Percentiles rank a stretch among this genome's conserved stretches.
Conservation (phyloP, 2,329 filamentous ascomycete species). For the Ascosphaera pollenicola region DNA sequence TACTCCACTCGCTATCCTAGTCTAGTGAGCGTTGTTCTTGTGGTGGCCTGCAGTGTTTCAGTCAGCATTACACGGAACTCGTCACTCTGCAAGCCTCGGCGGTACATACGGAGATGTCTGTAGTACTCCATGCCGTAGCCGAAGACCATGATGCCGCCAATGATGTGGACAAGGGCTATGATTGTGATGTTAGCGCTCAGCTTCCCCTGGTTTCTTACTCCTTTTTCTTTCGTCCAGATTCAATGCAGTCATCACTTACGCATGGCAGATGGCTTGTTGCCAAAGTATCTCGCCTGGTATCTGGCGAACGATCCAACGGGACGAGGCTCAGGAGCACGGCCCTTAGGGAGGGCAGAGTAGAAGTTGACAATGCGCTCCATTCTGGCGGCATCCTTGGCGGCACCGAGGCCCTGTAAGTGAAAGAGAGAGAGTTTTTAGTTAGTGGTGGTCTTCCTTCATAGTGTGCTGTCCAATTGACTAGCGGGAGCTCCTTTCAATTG, state of each 20-base stretch:
- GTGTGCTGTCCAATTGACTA: too few relatives aligned
- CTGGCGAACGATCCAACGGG: slow-evolving; percentile 61
- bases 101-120: slow-evolving; percentile 86
- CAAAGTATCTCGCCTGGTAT: slow-evolving; percentile 78
- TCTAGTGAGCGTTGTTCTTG: slow-evolving; percentile 99
- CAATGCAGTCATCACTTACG: slow-evolving; percentile 39
- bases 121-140: slow-evolving; percentile 99
- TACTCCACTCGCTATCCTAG: slow-evolving; percentile 3
- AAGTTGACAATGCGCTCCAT: slow-evolving; percentile 98
- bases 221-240: too few relatives aligned
- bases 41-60: slow-evolving; percentile 52
- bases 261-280: slow-evolving; percentile 70
- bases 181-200: not conserved
- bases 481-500: too few relatives aligned
- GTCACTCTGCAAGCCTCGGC: slow-evolving; percentile 1
- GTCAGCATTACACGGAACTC: too few relatives aligned
- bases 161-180: slow-evolving; percentile 68
- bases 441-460: slow-evolving; percentile 16
- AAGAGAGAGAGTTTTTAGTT: slow-evolving; percentile 2
- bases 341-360: slow-evolving; percentile 96
- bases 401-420: slow-evolving; percentile 56
- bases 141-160: slow-evolving; percentile 53
- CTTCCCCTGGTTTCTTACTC: too few relatives aligned
- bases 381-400: slow-evolving; percentile 82
- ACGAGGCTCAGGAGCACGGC: slow-evolving; percentile 64